Base-by-base conservation (phyloP, 208 protist genomes). In the Vickermania spadyakhi region DNA sequence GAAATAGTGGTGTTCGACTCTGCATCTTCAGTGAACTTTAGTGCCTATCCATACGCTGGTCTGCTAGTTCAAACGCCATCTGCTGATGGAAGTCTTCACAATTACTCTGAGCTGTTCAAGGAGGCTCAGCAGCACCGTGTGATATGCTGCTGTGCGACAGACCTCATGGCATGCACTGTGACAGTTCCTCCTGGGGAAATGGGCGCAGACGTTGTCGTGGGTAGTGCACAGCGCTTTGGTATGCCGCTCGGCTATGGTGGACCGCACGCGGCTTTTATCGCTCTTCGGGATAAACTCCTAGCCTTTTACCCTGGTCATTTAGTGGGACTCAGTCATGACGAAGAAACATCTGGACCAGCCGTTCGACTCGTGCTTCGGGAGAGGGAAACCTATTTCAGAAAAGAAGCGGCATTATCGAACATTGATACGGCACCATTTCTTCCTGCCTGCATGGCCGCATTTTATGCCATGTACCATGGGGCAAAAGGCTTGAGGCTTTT, bases 341-440 rank as follows among this genome's bases (percentile, higher is more conserved):
- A 58, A 13, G 36, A 45, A 45, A 50, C 69, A 18, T 94, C 94
- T 45, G 79, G 96, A 21, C 67, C 70, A n/a, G 96, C 96, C 0
- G 91, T 96, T 31, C 91, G 97, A 60, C 97, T 99, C 89, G 86
- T 96, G 11, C 77, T 99, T 18, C 97, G 99, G 82, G 98, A 97
- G 18, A 89, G 98, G 56, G 98, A 99, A 82, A 97, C 99, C 80
- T 97, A 99, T 82, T 99, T 99, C 76, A 96, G 98, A 60, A 75
- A 96, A 22, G 96, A 98, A 64, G 86, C 91, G 31, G 93, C 93
- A 4, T 96, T 90, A 18, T 93, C 84, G 28, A 99, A 99, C 79
- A 99, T 99, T 65, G 99, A 97, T 75, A 99, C 98, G 1, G 94
- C 97, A 30, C 96, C 98, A 82, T 97, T 97, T 2, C 81, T 99